phyloP scores from a whole-genome alignment of 179 eudicot genomes.

The Beta macrorhiza region DNA sequence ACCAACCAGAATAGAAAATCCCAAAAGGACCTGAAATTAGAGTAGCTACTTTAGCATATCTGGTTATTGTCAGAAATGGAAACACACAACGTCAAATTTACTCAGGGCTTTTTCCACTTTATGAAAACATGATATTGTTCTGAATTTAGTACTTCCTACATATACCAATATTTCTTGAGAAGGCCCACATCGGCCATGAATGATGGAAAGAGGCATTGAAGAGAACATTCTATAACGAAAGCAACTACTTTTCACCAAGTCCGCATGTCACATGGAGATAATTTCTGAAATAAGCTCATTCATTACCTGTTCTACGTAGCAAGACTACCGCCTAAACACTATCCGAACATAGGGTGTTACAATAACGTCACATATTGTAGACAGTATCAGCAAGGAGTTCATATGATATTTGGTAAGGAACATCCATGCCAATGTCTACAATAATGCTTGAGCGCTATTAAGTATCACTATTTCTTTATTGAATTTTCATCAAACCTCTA shows the following conservation, averaged over 20 bases:
- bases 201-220: not conserved
- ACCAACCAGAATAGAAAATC: conserved; percentile 94
- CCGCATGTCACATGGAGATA: not conserved
- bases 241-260: not conserved
- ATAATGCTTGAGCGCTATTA: too few relatives aligned
- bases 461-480: too few relatives aligned
- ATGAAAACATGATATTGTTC: not conserved
- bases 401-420: too few relatives aligned
- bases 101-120: not conserved
- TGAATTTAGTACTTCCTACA: not conserved
- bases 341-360: not conserved
- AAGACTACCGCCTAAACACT: not conserved
- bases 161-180: not conserved
- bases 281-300: not conserved
- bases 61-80: not conserved
- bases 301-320: not conserved
- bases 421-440: too few relatives aligned
- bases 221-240: not conserved
- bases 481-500: too few relatives aligned
- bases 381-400: too few relatives aligned
- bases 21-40: conserved; percentile 78
- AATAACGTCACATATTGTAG: not conserved
- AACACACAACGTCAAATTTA: not conserved
- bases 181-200: not conserved
- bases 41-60: conserved; percentile 12